phyloP scores from a whole-genome alignment of 805 yeast genomes.

The Lachancea dasiensis region DNA sequence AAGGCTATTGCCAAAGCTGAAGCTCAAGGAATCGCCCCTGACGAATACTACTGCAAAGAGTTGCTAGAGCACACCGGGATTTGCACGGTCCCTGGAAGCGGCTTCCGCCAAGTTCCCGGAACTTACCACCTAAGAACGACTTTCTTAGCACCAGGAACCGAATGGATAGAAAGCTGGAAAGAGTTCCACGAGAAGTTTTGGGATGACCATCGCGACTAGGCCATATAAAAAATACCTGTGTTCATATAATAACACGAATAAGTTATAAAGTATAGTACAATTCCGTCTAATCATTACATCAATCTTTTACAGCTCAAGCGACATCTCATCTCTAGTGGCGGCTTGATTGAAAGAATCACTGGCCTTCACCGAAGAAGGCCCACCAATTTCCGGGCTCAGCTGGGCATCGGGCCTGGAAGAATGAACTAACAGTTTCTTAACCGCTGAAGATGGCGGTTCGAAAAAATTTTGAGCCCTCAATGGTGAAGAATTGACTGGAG shows the following conservation, averaged over 20 bases:
- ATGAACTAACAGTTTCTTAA: neutral
- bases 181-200: constrained; percentile 73
- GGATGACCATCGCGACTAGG: constrained; percentile 40
- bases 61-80: constrained; percentile 85
- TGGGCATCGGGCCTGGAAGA: constrained; percentile 4
- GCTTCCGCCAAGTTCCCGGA: constrained; percentile 88
- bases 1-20: constrained; percentile 59
- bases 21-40: constrained; percentile 54
- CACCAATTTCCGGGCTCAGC: constrained; percentile 5
- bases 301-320: constrained; percentile 5
- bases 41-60: constrained; percentile 83
- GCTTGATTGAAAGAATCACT: neutral
- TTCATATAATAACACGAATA: neutral
- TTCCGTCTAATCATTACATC: constrained; percentile 1
- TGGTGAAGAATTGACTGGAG: constrained; percentile 3
- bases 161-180: constrained; percentile 78
- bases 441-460: neutral
- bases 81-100: constrained; percentile 96
- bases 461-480: neutral
- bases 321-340: neutral
- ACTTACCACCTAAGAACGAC: constrained; percentile 95
- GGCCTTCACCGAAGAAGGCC: neutral
- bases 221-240: neutral
- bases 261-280: neutral
- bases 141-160: constrained; percentile 90